A percentile compares a stretch with the other conserved stretches of the same genome.
phyloP scores from a whole-genome alignment of 1,139 yeast species.

The Blastobotrys ciferrii region DNA sequence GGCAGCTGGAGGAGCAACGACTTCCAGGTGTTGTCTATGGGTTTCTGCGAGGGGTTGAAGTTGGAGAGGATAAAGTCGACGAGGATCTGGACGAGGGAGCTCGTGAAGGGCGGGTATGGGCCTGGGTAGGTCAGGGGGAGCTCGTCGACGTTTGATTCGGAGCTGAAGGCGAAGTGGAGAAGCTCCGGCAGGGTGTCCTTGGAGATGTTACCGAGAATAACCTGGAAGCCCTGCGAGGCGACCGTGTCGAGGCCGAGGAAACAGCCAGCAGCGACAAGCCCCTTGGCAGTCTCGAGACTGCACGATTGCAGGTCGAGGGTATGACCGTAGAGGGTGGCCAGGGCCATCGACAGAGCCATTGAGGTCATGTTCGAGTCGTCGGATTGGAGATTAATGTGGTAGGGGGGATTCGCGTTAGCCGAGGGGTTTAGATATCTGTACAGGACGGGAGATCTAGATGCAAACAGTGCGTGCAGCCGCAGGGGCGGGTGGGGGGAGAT shows the following conservation, averaged over 20 bases:
- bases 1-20: constrained; percentile 30
- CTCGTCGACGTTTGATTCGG: constrained; percentile 18
- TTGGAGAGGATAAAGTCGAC: constrained; percentile 28
- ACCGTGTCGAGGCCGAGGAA: constrained; percentile 34
- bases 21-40: constrained; percentile 23
- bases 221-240: constrained; percentile 30
- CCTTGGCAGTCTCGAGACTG: constrained; percentile 30
- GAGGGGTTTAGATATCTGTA: constrained; percentile 30
- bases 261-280: constrained; percentile 34
- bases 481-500: constrained; percentile 33
- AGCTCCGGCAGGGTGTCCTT: constrained; percentile 28
- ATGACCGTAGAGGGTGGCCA: constrained; percentile 38
- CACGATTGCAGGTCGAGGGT: constrained; percentile 28
- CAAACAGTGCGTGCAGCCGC: constrained; percentile 37
- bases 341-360: constrained; percentile 33
- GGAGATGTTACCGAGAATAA: constrained; percentile 23
- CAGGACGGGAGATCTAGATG: constrained; percentile 36
- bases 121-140: constrained; percentile 29
- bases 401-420: constrained; percentile 40
- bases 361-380: constrained; percentile 53
- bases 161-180: constrained; percentile 29
- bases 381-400: constrained; percentile 52
- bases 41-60: constrained; percentile 24
- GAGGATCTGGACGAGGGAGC: constrained; percentile 26
- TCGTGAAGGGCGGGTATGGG: constrained; percentile 38